phyloP scores from a whole-genome alignment of 352 stramenopile genomes.

The Globisporangium barbulae region DNA sequence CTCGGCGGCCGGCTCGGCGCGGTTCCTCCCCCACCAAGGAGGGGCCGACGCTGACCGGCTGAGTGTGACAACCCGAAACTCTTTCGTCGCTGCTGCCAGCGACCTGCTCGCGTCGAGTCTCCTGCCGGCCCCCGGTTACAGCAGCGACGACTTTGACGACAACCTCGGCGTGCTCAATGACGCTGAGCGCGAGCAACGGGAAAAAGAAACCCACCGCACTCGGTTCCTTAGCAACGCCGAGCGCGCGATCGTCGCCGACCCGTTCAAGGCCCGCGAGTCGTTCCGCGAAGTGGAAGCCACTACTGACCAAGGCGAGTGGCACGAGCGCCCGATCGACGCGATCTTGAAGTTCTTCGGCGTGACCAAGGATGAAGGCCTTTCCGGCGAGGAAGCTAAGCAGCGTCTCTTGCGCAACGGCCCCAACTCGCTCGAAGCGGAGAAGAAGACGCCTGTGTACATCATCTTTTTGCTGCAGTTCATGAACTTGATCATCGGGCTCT shows the following conservation, averaged over 20 bases:
- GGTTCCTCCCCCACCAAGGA: conserved; percentile 7
- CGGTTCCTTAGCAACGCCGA: conserved; percentile 56
- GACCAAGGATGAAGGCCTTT: conserved; percentile 34
- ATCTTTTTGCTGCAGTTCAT: conserved; percentile 77
- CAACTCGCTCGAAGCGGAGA: conserved; percentile 31
- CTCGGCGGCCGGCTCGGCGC: conserved; percentile 23
- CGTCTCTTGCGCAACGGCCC: conserved; percentile 38
- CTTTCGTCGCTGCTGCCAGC: conserved; percentile 19
- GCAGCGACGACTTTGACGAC: conserved; percentile 15
- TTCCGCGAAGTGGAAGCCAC: conserved; percentile 43
- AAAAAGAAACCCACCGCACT: conserved; percentile 31
- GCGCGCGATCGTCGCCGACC: conserved; percentile 39
- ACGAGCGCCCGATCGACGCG: conserved; percentile 28
- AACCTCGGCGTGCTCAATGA: conserved; percentile 16
- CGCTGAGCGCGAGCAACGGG: conserved; percentile 21
- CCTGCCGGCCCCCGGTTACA: conserved; percentile 10
- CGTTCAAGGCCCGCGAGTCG: conserved; percentile 52
- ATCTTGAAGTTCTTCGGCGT: conserved; percentile 49
- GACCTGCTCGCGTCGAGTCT: conserved; percentile 15
- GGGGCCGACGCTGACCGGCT: conserved; percentile 10
- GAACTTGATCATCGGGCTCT: conserved; percentile 72
- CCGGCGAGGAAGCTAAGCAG: conserved; percentile 24
- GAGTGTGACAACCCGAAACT: conserved; percentile 20
- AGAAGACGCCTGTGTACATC: conserved; percentile 47
- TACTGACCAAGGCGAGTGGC: conserved; percentile 49